Conservation (phyloP, 805 yeast genomes). For the Saccharomycopsis capsularis region DNA sequence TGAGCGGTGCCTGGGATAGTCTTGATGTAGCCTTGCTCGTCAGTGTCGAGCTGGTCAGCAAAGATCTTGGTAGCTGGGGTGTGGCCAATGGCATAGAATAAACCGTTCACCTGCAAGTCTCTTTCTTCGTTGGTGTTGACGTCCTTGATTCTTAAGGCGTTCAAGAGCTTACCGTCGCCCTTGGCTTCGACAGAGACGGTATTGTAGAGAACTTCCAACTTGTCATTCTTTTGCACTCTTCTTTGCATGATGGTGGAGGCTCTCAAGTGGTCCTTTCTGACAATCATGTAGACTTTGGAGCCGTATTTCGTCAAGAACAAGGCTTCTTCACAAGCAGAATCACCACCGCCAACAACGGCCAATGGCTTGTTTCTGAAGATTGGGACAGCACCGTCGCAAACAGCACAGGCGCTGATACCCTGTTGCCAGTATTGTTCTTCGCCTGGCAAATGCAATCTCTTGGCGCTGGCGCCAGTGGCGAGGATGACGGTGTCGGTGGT, state of each 20-base stretch:
- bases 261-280: constrained; percentile 89
- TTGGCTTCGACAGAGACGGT: constrained; percentile 80
- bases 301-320: constrained; percentile 95
- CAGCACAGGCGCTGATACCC: constrained; percentile 99
- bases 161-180: constrained; percentile 86
- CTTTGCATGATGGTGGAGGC: constrained; percentile 97
- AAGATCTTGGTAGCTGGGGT: constrained; percentile 88
- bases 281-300: constrained; percentile 87
- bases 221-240: constrained; percentile 77
- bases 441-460: constrained; percentile 89
- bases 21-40: constrained; percentile 80
- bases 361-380: constrained; percentile 96
- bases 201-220: constrained; percentile 86
- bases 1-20: constrained; percentile 85
- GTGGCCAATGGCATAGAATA: constrained; percentile 98
- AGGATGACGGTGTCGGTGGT: constrained; percentile 88
- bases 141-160: constrained; percentile 58
- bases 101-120: constrained; percentile 77
- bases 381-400: constrained; percentile 99
- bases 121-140: constrained; percentile 59
- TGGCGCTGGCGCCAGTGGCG: constrained; percentile 98
- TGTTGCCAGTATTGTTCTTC: constrained; percentile 98
- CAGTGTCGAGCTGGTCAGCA: constrained; percentile 69
- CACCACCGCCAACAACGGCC: constrained; percentile 99
- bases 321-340: constrained; percentile 99